Conservation (phyloP, 179 eudicot genomes). For the Patellifolia procumbens region DNA sequence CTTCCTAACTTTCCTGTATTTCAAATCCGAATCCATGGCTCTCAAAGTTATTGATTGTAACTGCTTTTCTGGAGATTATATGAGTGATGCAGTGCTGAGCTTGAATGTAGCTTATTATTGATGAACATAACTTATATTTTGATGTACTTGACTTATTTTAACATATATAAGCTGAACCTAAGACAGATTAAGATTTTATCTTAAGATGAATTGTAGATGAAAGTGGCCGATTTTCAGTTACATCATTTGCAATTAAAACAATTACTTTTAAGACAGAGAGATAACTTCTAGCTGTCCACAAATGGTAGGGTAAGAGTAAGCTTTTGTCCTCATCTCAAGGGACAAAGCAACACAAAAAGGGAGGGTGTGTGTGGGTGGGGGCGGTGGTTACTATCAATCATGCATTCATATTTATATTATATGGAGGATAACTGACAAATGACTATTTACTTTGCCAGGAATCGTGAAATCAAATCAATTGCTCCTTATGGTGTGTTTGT, state of each 20-base stretch:
- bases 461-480: slow-evolving; percentile 83
- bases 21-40: neutral
- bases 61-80: too few relatives aligned
- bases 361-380: neutral
- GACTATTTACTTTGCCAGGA: slow-evolving; percentile 44
- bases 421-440: neutral
- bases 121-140: too few relatives aligned
- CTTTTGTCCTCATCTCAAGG: neutral
- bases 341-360: neutral
- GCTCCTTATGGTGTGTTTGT: slow-evolving; percentile 90
- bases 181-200: too few relatives aligned
- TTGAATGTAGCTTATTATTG: too few relatives aligned
- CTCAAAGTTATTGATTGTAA: neutral
- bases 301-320: neutral
- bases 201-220: neutral
- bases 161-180: too few relatives aligned
- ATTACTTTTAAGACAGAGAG: neutral
- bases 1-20: slow-evolving; percentile 1
- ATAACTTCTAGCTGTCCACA: neutral
- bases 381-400: neutral
- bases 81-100: too few relatives aligned
- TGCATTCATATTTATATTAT: neutral
- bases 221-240: neutral
- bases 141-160: too few relatives aligned
- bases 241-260: neutral